Percentiles rank a stretch among this genome's conserved stretches.
Evolutionary conservation across 2,329 filamentous ascomycete species (phyloP).

Genomic region (Colletotrichum navitas): DNA sequence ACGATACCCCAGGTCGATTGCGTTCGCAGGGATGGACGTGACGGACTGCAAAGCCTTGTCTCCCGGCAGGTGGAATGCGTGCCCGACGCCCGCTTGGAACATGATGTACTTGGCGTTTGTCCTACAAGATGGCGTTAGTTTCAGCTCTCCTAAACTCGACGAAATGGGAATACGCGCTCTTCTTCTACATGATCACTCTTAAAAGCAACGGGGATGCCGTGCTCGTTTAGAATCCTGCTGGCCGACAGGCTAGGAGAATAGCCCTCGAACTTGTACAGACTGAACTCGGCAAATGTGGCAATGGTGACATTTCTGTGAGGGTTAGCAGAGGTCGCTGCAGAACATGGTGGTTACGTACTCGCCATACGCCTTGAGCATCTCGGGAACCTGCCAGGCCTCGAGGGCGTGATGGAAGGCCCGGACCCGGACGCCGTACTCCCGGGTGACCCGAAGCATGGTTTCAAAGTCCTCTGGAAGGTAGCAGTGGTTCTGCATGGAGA

Average conservation of each 20-base stretch:
- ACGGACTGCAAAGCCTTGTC: slow-evolving; percentile 58
- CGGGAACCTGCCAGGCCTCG: slow-evolving; percentile 55
- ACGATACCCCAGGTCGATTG: slow-evolving; percentile 57
- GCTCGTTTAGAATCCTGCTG: slow-evolving; percentile 55
- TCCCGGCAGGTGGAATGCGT: slow-evolving; percentile 57
- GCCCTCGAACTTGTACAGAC: slow-evolving; percentile 57
- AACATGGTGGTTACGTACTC: slow-evolving; percentile 45
- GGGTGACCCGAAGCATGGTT: slow-evolving; percentile 56
- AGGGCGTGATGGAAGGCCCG: slow-evolving; percentile 58
- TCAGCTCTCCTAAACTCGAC: neutral
- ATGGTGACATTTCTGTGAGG: slow-evolving; percentile 54
- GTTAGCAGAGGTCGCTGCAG: slow-evolving; percentile 1
- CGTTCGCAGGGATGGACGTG: slow-evolving; percentile 59
- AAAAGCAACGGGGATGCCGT: slow-evolving; percentile 57
- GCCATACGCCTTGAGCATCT: slow-evolving; percentile 54
- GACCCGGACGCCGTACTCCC: slow-evolving; percentile 58
- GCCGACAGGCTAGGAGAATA: slow-evolving; percentile 57
- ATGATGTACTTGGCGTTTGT: slow-evolving; percentile 58
- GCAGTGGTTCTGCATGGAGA: slow-evolving; percentile 59
- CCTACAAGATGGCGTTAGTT: neutral
- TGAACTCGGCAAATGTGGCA: slow-evolving; percentile 58
- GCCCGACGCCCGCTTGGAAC: slow-evolving; percentile 56
- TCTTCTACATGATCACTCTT: slow-evolving; percentile 56
- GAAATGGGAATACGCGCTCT: neutral
- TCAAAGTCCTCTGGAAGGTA: slow-evolving; percentile 59